Base-by-base conservation (phyloP, 352 stramenopile genomes). In the Blastocystis sp. region DNA sequence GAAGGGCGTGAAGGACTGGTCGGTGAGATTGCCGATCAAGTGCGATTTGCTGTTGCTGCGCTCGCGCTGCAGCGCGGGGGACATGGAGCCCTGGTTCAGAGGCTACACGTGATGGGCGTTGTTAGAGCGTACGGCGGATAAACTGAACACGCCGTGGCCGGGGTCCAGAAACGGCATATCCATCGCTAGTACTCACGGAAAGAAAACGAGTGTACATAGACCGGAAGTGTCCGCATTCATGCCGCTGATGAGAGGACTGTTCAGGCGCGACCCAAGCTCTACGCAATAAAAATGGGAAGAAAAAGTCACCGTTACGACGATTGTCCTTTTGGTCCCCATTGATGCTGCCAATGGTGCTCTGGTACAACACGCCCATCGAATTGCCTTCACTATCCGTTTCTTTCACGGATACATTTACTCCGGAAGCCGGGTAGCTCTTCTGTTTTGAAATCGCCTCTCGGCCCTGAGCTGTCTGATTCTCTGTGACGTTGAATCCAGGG, bases 341-440 rank as follows among this genome's bases (percentile, higher is more conserved):
- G 3, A 84, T 19, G 42, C 74, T 84, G 43, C 74, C 74, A 62
- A 68, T 84, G 7, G 74, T 68, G 34, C 74, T 84, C 57, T 84
- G 74, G 52, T 84, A 84, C 17, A 68, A 34, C 14, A 84, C 74
- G n/a, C 74, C 74, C 59, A 84, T 54, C 11, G 74, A 84, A 40
- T 84, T 84, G 54, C 74, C 74, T 19, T 84, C 74, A 42, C 74
- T 84, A 19, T 84, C 74, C 21, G 52, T 42, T 68, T 84, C 74
- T 57, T 45, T 48, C 48, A 57, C 48, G 48, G 48, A 57, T 17
- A 7, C 14, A 14, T 57, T 57, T 57, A 14, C 6, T 7, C 6
- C 14, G 48, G 48, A 57, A 14, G 48, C 6, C 6, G 6, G 48
- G 6, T 14, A 17, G 6, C 48, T 14, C 48, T 14, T 57, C 14